Percentiles rank a stretch among this genome's conserved stretches.
Conservation (phyloP, 2,329 filamentous ascomycete genomes). For the Capronia americana region DNA sequence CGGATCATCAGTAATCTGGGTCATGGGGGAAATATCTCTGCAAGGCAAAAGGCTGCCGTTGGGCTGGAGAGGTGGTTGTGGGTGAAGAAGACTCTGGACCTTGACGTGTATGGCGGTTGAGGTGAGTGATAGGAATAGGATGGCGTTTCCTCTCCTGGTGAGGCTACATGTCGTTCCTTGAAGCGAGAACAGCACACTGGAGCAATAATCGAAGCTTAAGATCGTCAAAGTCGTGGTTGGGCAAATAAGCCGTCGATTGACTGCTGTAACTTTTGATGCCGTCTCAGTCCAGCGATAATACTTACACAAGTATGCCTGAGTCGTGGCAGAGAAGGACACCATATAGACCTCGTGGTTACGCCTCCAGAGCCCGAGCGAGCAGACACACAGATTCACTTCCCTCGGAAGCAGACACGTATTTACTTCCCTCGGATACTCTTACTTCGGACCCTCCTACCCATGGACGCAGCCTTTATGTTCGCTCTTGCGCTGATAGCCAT, state of each 20-base stretch:
- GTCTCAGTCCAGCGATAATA: not conserved
- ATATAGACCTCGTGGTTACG: not conserved
- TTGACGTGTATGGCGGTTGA: constrained; percentile 6
- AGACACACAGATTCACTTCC: not conserved
- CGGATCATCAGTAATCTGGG: constrained; percentile 17
- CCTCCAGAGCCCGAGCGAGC: too few species aligned
- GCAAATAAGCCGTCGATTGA: not conserved
- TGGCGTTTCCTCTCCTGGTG: not conserved
- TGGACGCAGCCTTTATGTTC: constrained; percentile 61
- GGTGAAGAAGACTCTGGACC: constrained; percentile 18
- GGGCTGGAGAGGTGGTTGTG: constrained; percentile 19
- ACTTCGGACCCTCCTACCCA: constrained; percentile 39
- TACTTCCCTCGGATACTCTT: constrained; percentile 20
- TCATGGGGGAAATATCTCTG: constrained; percentile 16
- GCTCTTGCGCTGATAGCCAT: constrained; percentile 76
- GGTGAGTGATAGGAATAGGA: not conserved
- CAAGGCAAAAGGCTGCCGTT: constrained; percentile 15
- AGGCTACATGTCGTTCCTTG: not conserved
- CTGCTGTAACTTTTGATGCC: not conserved
- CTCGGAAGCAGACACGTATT: not conserved
- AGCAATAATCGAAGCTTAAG: not conserved
- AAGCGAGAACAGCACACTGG: not conserved
- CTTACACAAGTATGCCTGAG: not conserved
- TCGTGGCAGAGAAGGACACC: not conserved
- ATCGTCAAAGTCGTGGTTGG: not conserved